Base-by-base conservation (phyloP, 2,329 filamentous ascomycete species). In the Aspergillus sp. region DNA sequence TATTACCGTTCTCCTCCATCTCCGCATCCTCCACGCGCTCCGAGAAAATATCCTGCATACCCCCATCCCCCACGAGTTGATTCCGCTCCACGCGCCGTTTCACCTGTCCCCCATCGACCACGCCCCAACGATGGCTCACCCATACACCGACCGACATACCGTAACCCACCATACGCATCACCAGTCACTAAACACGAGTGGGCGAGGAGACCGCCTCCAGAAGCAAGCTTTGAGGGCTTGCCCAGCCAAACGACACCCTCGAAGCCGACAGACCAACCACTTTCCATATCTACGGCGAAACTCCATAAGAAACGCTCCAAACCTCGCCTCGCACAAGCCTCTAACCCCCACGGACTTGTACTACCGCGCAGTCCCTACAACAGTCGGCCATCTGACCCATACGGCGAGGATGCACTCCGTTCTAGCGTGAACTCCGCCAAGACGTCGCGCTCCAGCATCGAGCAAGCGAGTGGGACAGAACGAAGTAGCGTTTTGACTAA, bases 401-500 rank as follows among this genome's bases (percentile, higher is more conserved):
- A 70, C 37, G 64, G 65, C 37, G 68, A 73, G 33, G 68, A 70
- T 51, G 63, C 65, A 6, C 71, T 82, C 23, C 79, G 86, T 23
- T 80, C 82, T 14, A 88, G 85, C 61, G 81, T 84, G 62, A 81
- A 84, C 54, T 88, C 86, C 3, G 82, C 79, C 25, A 75, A 85
- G 70, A 88, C 86, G 3, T 84, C 79, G 3, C 80, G 80, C 55
- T 87, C 85, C 15, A 87, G 84, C 67, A 74, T 81, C 41, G 75
- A 83, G 51, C 82, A 83, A 44, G 69, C 78, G 6, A 84, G 82
- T 61, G 83, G 83, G n/a, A 96, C 91, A 1, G 90, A 93, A 69
- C 84, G 90, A 60, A 96, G 90, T 72, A 96, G 92, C 69, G 82
- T 95, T 50, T 73, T 88, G 62, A 95, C 91, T 3, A 91, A 90